phyloP scores from a whole-genome alignment of 1,139 yeast genomes.

The Nematodospora anomalae region DNA sequence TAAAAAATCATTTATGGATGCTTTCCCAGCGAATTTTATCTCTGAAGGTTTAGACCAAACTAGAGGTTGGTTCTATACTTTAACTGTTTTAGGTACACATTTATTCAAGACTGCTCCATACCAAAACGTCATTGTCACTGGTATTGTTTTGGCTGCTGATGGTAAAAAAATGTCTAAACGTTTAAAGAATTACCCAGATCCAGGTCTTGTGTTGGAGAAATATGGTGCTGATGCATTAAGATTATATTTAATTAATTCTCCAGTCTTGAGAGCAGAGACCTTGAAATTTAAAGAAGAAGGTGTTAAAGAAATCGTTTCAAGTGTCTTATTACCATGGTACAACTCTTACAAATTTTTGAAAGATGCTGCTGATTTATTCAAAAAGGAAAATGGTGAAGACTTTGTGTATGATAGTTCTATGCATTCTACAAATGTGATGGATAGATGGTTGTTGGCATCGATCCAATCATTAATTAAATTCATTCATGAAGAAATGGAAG shows the following conservation, averaged over 20 bases:
- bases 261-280: slow-evolving; percentile 94
- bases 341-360: slow-evolving; percentile 95
- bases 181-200: slow-evolving; percentile 97
- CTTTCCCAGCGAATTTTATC: slow-evolving; percentile 96
- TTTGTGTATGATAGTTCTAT: slow-evolving; percentile 70
- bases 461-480: slow-evolving; percentile 84
- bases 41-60: slow-evolving; percentile 99
- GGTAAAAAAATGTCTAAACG: slow-evolving; percentile 99
- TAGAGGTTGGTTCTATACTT: slow-evolving; percentile 99
- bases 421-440: slow-evolving; percentile 87
- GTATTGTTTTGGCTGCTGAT: slow-evolving; percentile 95
- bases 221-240: slow-evolving; percentile 99
- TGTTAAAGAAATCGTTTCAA: slow-evolving; percentile 94
- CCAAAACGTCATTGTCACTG: slow-evolving; percentile 92
- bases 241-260: slow-evolving; percentile 93
- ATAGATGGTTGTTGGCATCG: slow-evolving; percentile 93
- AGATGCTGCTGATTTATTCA: slow-evolving; percentile 83
- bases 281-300: slow-evolving; percentile 98
- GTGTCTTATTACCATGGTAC: slow-evolving; percentile 97
- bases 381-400: slow-evolving; percentile 70
- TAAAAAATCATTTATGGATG: slow-evolving; percentile 66
- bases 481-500: slow-evolving; percentile 86
- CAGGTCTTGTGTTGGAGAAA: slow-evolving; percentile 71
- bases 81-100: slow-evolving; percentile 94
- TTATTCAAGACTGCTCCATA: slow-evolving; percentile 90